Evolutionary conservation across 2,329 filamentous ascomycete species (phyloP).

Genomic region (Rhexocercosporidium sp.): DNA sequence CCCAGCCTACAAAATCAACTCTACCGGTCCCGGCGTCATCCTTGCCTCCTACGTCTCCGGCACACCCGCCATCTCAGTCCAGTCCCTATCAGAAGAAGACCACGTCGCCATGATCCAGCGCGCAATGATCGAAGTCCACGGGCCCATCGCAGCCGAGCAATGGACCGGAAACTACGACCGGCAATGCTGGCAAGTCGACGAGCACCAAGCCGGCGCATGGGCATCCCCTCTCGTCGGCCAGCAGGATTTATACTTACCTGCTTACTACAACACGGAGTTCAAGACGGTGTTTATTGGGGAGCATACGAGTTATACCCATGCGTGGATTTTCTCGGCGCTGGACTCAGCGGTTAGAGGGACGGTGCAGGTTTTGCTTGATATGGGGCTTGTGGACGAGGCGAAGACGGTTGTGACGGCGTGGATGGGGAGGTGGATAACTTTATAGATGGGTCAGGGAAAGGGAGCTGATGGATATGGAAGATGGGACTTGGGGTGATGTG

Average conservation of each 20-base stretch:
- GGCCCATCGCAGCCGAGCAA: constrained; percentile 60
- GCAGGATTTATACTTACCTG: constrained; percentile 72
- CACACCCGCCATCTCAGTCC: constrained; percentile 48
- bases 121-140: constrained; percentile 72
- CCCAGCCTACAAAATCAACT: constrained; percentile 69
- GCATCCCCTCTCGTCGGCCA: constrained; percentile 64
- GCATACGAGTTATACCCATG: constrained; percentile 74
- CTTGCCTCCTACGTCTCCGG: constrained; percentile 63
- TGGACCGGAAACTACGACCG: constrained; percentile 70
- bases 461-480: not conserved
- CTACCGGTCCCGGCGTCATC: constrained; percentile 64
- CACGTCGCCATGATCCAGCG: constrained; percentile 68
- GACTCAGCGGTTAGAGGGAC: constrained; percentile 71
- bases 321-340: constrained; percentile 71
- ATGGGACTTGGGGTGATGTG: not conserved
- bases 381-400: constrained; percentile 73
- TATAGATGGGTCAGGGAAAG: not conserved
- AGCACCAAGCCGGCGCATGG: constrained; percentile 67
- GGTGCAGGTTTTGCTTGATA: constrained; percentile 65
- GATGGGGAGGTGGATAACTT: constrained; percentile 67
- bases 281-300: constrained; percentile 72
- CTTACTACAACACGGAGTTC: constrained; percentile 71
- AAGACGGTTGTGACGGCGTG: constrained; percentile 67
- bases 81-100: constrained; percentile 58
- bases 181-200: constrained; percentile 68